phyloP scores from a whole-genome alignment of 176 grass and related monocot species.

The Thalia dealbata region DNA sequence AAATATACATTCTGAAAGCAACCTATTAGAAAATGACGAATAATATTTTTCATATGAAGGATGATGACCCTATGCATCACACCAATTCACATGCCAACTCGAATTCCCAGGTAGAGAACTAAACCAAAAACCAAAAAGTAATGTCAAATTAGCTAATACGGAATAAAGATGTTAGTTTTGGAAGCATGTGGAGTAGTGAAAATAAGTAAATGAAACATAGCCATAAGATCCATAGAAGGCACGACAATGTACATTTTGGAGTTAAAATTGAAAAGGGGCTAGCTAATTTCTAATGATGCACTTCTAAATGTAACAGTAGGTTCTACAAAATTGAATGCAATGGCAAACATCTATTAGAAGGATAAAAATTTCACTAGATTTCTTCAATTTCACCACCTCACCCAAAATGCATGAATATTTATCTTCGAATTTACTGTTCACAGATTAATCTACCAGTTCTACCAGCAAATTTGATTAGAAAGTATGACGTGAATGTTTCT shows the following conservation, averaged over 20 bases:
- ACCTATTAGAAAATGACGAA: neutral
- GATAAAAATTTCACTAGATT: neutral
- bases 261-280: neutral
- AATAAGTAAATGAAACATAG: neutral
- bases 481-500: no score
- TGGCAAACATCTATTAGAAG: neutral
- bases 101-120: neutral
- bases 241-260: neutral
- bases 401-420: neutral
- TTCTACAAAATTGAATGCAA: neutral
- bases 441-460: no score
- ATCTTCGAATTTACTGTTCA: neutral
- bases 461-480: no score
- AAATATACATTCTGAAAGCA: no score
- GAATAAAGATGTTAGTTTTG: neutral
- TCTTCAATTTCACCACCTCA: neutral
- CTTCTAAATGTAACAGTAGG: neutral
- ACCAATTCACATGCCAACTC: neutral
- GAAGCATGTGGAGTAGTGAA: neutral
- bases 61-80: no score
- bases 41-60: neutral
- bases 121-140: neutral
- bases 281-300: neutral
- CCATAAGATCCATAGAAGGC: neutral
- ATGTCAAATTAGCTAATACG: neutral